Percentiles rank a stretch among this genome's conserved stretches.
Conservation (phyloP, 371 early-diverging fungal genomes). For the Mortierella sp. region DNA sequence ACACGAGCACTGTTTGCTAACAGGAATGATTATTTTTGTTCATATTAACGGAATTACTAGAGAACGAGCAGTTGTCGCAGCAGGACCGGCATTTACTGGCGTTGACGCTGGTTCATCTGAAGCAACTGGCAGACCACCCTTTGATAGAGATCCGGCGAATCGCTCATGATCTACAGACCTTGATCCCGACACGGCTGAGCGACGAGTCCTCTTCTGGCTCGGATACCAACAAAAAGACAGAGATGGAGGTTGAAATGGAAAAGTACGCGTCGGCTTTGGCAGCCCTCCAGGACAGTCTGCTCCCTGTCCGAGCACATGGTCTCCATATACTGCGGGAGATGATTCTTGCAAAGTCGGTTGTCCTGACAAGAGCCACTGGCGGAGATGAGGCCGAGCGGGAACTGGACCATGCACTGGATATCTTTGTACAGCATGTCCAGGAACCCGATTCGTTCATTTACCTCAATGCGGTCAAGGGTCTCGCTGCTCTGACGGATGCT, state of each 20-base stretch:
- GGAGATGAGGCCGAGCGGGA: slow-evolving; percentile 51
- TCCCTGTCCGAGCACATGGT: slow-evolving; percentile 93
- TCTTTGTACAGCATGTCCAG: slow-evolving; percentile 82
- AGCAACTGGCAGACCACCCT: slow-evolving; percentile 65
- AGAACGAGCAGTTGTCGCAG: slow-evolving; percentile 65
- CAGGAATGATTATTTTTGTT: background rate
- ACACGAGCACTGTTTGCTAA: background rate
- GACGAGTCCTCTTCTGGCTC: background rate
- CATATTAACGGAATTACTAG: slow-evolving; percentile 27
- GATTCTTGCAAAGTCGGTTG: slow-evolving; percentile 69
- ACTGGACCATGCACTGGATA: slow-evolving; percentile 73
- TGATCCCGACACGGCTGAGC: slow-evolving; percentile 59
- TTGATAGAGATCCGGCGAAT: slow-evolving; percentile 67
- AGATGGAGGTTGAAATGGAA: slow-evolving; percentile 62
- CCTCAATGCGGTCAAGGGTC: slow-evolving; percentile 89
- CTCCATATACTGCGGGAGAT: slow-evolving; percentile 83
- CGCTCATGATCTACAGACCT: slow-evolving; percentile 70
- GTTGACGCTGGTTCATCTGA: slow-evolving; percentile 67
- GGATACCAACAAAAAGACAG: slow-evolving; percentile 30
- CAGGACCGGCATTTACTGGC: slow-evolving; percentile 65
- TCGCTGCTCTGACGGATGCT: slow-evolving; percentile 84
- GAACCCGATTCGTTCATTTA: slow-evolving; percentile 88
- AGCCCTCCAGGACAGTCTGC: slow-evolving; percentile 80
- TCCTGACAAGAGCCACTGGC: slow-evolving; percentile 62
- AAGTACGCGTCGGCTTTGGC: slow-evolving; percentile 82